phyloP scores from a whole-genome alignment of 108 stramenopile species.

The Cyclotella sp. region DNA sequence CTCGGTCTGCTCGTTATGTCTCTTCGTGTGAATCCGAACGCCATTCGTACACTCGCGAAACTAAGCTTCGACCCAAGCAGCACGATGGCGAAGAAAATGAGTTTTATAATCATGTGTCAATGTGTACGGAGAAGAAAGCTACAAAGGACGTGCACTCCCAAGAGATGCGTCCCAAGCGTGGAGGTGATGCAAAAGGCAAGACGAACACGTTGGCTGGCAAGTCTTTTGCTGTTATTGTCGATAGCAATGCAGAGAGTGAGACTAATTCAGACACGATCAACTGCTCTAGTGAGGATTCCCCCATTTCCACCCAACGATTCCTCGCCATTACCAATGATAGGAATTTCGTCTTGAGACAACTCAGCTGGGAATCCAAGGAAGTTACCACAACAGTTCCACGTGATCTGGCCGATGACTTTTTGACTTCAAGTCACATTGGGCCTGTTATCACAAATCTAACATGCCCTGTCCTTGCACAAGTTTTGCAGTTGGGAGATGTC shows the following conservation, averaged over 20 bases:
- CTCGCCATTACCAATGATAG: background rate
- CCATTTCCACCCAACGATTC: background rate
- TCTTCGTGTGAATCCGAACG: background rate
- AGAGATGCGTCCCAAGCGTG: background rate
- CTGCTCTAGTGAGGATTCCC: background rate
- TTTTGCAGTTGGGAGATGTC: slow-evolving; percentile 30
- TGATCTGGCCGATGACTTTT: background rate
- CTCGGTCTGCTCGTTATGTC: background rate
- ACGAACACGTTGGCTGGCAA: too few species aligned
- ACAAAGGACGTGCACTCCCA: background rate
- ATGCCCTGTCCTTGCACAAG: background rate
- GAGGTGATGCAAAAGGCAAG: too few species aligned
- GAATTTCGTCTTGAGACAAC: background rate
- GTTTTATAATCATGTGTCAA: background rate
- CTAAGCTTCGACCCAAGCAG: background rate
- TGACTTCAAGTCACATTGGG: slow-evolving; percentile 25
- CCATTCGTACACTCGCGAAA: background rate
- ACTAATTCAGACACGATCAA: too few species aligned
- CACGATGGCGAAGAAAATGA: background rate
- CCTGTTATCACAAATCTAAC: background rate
- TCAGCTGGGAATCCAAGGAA: slow-evolving; percentile 26
- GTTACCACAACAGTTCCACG: background rate
- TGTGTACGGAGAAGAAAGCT: background rate
- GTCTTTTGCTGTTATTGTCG: too few species aligned
- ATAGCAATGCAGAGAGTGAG: too few species aligned